Conservation (phyloP, 495 filamentous ascomycete species). For the Podospora anserina region DNA sequence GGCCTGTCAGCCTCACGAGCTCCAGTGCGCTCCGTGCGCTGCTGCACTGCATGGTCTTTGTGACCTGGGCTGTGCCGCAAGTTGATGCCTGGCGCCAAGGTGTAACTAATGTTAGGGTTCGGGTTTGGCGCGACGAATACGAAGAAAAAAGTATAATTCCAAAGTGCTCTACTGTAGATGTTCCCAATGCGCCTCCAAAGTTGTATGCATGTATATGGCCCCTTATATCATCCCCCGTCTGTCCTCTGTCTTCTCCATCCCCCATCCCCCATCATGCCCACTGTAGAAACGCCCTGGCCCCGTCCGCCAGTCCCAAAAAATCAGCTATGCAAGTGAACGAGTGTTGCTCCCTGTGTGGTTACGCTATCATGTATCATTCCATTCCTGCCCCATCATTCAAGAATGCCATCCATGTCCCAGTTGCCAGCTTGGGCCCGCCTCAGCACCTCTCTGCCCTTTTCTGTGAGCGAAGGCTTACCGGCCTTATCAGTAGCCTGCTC, state of each 20-base stretch:
- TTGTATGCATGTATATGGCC: constrained; percentile 12
- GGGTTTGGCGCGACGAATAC: neutral
- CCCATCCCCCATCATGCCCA: neutral
- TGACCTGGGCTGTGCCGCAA: neutral
- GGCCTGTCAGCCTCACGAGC: neutral
- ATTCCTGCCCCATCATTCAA: constrained; percentile 15
- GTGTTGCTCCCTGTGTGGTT: neutral
- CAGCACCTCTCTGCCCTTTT: constrained; percentile 70
- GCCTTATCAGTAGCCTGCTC: constrained; percentile 65
- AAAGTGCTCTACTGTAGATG: constrained; percentile 4
- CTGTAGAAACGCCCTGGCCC: constrained; percentile 6
- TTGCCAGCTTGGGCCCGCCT: constrained; percentile 61
- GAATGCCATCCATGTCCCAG: constrained; percentile 49
- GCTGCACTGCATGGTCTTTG: neutral
- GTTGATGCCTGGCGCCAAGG: neutral
- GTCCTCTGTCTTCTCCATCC: neutral
- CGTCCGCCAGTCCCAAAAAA: neutral
- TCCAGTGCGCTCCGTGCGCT: neutral
- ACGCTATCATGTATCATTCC: neutral
- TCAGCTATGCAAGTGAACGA: constrained; percentile 6
- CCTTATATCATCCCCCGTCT: constrained; percentile 1
- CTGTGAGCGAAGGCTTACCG: constrained; percentile 75
- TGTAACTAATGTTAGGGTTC: neutral
- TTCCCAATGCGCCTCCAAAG: neutral
- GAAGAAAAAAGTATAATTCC: neutral